Evolutionary conservation across 2,329 filamentous ascomycete genomes (phyloP).

Genomic region (Cladophialophora carrionii): DNA sequence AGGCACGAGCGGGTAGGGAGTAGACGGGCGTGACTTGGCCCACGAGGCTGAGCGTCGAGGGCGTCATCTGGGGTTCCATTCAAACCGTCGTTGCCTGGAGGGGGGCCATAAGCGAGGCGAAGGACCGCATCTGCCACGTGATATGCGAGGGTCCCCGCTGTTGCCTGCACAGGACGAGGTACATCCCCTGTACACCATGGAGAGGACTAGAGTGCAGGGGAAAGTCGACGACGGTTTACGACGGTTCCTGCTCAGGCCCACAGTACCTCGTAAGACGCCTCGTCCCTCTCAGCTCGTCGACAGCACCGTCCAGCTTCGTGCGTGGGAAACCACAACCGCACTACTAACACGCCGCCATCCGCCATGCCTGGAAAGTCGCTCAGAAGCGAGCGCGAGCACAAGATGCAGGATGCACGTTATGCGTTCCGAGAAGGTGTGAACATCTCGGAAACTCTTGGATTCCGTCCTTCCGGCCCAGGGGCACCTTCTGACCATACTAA

Average conservation of each 20-base stretch:
- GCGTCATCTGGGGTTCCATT: conserved; percentile 1
- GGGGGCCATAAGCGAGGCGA: neutral
- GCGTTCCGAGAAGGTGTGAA: neutral
- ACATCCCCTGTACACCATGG: neutral
- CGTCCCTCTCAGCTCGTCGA: no score
- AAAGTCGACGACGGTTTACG: neutral
- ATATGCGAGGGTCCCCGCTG: neutral
- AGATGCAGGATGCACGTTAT: neutral
- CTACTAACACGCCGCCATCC: neutral
- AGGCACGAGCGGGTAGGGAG: no score
- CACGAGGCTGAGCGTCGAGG: conserved; percentile 11
- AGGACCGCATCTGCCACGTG: neutral
- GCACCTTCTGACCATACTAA: neutral
- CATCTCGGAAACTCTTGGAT: neutral
- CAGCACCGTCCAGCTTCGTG: neutral
- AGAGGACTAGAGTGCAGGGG: neutral
- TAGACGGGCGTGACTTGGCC: neutral
- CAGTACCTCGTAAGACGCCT: no score
- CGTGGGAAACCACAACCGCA: neutral
- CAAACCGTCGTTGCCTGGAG: neutral
- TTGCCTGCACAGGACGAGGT: neutral
- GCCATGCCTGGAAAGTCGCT: neutral
- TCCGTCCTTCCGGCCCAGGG: neutral
- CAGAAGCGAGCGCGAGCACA: neutral
- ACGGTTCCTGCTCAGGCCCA: neutral